Base-by-base conservation (phyloP, 2,329 filamentous ascomycete genomes). In the Pseudogymnoascus sp. region DNA sequence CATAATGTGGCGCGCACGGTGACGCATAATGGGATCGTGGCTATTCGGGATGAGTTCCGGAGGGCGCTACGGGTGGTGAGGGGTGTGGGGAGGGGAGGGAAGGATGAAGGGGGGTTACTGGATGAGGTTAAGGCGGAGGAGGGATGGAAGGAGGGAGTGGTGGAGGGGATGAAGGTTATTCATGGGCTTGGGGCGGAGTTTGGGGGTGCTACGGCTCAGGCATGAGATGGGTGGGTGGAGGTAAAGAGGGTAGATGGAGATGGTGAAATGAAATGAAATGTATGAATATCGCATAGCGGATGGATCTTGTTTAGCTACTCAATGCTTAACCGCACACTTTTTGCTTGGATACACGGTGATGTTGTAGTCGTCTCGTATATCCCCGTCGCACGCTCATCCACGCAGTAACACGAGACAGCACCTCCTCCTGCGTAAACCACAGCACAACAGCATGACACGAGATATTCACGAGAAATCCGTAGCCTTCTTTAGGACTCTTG, bases 1-100 rank as follows among this genome's bases (percentile, higher is more conserved):
- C 92, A 96, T 76, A 97, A 96, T 70, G 89, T 96, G 36, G 93
- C 90, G 2, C 82, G 91, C 61, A 96, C 92, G 0, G 92, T 96
- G 0, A 92, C 89, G 6, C 90, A 93, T 71, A 84, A 87, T 66
- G 91, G 92, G 1, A 90, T 96, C 67, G 87, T 90, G 1, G 83
- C 88, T 0, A 95, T 96, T 65, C 82, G 90, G 43, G 89, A 95
- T 70, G 92, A 96, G 75, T 95, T 96, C 71, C 83, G 90, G 16
- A 83, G 92, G 19, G 91, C 90, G 2, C 90, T 90, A 84, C 80
- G 84, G 37, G 88, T 96, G 65, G 85, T 93, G 67, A 80, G 78
- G 67, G 75, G 75, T 6, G 76, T 83, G 2, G 82, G 85, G 4
- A 79, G 77, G 48, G 75, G 61, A 23, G 21, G 25, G 6, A 57